A percentile compares a stretch with the other conserved stretches of the same genome.
These are phyloP conservation scores for Ophiostoma ips DNA, from an alignment of 2,329 filamentous ascomycete species.

Conservation along the genomic window DNA sequence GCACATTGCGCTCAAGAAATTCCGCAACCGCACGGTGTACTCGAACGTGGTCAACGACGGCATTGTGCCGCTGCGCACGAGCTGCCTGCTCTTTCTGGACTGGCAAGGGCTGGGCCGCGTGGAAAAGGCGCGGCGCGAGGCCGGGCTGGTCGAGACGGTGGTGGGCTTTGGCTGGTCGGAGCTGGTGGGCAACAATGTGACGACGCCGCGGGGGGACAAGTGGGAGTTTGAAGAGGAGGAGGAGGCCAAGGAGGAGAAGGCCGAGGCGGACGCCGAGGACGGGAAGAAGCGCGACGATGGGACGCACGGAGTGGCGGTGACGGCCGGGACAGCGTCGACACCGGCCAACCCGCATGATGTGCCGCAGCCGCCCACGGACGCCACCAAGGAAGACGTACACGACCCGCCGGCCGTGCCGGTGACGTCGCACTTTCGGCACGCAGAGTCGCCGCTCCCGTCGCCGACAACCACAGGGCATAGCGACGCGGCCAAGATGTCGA, in stretches of 20 bases:
- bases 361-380: conserved; percentile 54
- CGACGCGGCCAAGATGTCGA: conserved; percentile 17
- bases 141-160: conserved; percentile 81
- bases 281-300: conserved; percentile 2
- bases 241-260: neutral
- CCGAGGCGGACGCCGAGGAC: conserved; percentile 2
- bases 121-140: conserved; percentile 85
- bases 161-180: conserved; percentile 93
- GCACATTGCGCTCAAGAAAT: conserved; percentile 73
- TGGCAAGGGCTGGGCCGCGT: conserved; percentile 91
- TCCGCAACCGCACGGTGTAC: conserved; percentile 82
- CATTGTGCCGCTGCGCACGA: conserved; percentile 88
- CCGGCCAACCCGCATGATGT: conserved; percentile 35
- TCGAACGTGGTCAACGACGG: conserved; percentile 97
- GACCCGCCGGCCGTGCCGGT: conserved; percentile 33
- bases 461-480: conserved; percentile 3
- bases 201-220: conserved; percentile 29
- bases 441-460: conserved; percentile 4
- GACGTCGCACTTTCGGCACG: conserved; percentile 18
- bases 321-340: conserved; percentile 8
- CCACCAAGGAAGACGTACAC: conserved; percentile 53
- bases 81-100: conserved; percentile 89
- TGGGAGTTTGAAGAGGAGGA: conserved; percentile 25
- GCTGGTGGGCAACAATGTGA: conserved; percentile 58
- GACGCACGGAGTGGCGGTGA: too few relatives aligned